Base-by-base conservation (phyloP, 208 protist genomes). In the Acanthamoeba lenticulata region DNA sequence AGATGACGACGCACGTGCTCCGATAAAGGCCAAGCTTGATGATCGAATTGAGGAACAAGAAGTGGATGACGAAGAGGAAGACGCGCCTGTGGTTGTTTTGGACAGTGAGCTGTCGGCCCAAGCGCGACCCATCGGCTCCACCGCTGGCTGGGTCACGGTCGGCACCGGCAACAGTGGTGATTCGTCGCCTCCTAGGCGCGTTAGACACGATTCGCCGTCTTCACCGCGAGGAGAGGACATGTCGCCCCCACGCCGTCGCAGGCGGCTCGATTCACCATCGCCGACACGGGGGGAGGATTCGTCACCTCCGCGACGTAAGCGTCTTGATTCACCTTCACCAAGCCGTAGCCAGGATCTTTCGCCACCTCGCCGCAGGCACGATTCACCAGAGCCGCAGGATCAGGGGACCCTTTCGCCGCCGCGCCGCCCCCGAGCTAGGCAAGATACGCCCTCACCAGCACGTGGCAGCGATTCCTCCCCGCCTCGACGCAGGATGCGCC, bases 21-120 rank as follows among this genome's bases (percentile, higher is more conserved):
- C 83, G 27, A 69, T 90, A 21, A 60, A 72, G 32, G 83, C 83
- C 29, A 90, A 90, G 83, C 1, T 72, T n/a, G n/a, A n/a, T n/a
- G n/a, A n/a, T n/a, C n/a, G n/a, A n/a, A n/a, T n/a, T n/a, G n/a
- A n/a, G n/a, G n/a, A n/a, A n/a, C n/a, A n/a, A n/a, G 27, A 13
- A 1, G 24, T 47, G 42, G 49, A 90, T 6, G 83, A 40, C 19
- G 83, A 90, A 69, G 83, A 90, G 1, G 69, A 81, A 2, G 83
- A 72, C 15, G 52, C 83, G 2, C 52, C 55, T 17, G 49, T 90
- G 2, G 83, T 90, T 6, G 83, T 72, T 21, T 34, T 69, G 36
- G 83, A 60, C 34, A 7, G 49, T 6, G 83, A 90, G n/a, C 17
- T 29, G 7, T 21, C 83, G 19, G 49, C 32, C 1, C 52, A 69